phyloP scores from a whole-genome alignment of 768 basidiomycete species.

The Suillus subalutaceus region DNA sequence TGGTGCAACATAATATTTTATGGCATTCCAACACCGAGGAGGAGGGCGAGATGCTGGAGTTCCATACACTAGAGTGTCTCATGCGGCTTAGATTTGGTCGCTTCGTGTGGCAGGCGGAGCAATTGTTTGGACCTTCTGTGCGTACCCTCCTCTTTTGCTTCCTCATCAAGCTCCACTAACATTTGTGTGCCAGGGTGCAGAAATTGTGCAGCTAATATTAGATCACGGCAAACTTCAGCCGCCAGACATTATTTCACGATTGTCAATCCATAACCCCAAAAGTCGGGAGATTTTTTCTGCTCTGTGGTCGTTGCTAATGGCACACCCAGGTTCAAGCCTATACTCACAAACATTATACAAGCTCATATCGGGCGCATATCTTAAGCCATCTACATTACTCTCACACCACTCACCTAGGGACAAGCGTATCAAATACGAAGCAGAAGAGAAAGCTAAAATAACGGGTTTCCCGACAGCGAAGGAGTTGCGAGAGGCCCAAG shows the following conservation, averaged over 20 bases:
- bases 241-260: conserved; percentile 62
- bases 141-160: conserved; percentile 29
- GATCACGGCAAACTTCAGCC: conserved; percentile 86
- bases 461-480: conserved; percentile 79
- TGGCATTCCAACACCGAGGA: conserved; percentile 80
- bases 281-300: conserved; percentile 41
- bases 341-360: conserved; percentile 68
- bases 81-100: conserved; percentile 81
- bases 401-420: conserved; percentile 83
- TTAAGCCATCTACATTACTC: conserved; percentile 77
- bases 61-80: conserved; percentile 84
- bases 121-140: conserved; percentile 72
- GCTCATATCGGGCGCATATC: conserved; percentile 71
- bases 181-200: conserved; percentile 57
- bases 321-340: conserved; percentile 36
- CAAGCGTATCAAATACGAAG: conserved; percentile 78
- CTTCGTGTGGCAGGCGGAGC: conserved; percentile 74
- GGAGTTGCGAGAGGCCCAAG: conserved; percentile 73
- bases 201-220: conserved; percentile 75
- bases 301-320: conserved; percentile 22
- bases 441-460: conserved; percentile 75
- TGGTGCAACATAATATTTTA: conserved; percentile 90
- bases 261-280: conserved; percentile 59
- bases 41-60: conserved; percentile 77
- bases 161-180: not conserved